Conservation (phyloP, 2,329 filamentous ascomycete genomes). For the Beauveria sp. region DNA sequence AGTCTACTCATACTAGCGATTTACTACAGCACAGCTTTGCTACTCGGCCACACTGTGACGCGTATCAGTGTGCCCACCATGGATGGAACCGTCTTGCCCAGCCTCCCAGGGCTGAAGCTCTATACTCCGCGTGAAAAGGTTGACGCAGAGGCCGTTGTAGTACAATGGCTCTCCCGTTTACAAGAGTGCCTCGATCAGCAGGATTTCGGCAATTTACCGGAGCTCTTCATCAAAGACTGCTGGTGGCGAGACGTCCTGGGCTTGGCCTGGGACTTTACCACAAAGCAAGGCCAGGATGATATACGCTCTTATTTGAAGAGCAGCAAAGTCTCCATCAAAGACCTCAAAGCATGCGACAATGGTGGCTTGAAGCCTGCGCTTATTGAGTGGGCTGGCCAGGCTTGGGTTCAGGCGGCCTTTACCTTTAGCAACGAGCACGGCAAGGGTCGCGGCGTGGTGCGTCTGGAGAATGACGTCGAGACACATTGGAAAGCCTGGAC, state of each 20-base stretch:
- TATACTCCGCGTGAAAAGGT: not conserved
- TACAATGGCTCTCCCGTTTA: not conserved
- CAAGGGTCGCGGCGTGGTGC: not conserved
- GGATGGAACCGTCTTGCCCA: conserved; percentile 4
- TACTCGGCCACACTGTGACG: too few relatives aligned
- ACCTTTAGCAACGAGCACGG: conserved; percentile 1
- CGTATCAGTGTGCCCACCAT: not conserved
- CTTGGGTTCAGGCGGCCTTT: conserved; percentile 8
- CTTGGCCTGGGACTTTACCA: conserved; percentile 23
- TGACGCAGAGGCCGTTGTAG: not conserved
- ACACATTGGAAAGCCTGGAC: conserved; percentile 3
- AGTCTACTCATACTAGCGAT: not conserved
- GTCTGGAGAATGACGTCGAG: conserved; percentile 1
- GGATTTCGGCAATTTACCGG: conserved; percentile 6
- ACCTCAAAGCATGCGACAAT: not conserved
- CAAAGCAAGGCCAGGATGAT: conserved; percentile 15
- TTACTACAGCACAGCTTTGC: too few relatives aligned
- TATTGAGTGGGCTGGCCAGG: not conserved
- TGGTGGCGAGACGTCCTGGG: conserved; percentile 23
- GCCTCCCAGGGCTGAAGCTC: conserved; percentile 2
- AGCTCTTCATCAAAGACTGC: conserved; percentile 19
- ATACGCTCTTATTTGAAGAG: conserved; percentile 13
- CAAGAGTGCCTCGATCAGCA: not conserved
- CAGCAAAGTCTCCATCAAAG: not conserved
- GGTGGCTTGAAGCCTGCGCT: conserved; percentile 7